Evolutionary conservation across 2,329 filamentous ascomycete species (phyloP), one percentile per base, ranked within the genome.

Genomic region (Bipolaris zeicola): DNA sequence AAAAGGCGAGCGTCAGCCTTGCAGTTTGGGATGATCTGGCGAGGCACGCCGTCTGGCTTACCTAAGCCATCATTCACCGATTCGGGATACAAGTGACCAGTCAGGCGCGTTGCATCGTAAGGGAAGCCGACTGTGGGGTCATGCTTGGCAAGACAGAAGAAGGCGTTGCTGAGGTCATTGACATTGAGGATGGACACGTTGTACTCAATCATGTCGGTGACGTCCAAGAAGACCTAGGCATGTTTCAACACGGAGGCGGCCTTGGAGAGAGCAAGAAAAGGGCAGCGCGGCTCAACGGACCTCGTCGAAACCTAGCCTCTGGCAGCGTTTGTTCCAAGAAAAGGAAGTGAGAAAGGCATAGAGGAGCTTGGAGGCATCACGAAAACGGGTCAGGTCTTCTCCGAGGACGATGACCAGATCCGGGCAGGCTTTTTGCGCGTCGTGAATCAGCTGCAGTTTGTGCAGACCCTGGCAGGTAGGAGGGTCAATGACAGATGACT

Each of bases 261-360:
- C 31, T 36, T 22, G 39, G 7, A 18, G 20, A 13, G 38, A 38
- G 16, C 34, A 28, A 10, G 33, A 43, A 13, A 13, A 50, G 48
- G 49, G 52, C 51, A 45, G 52, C 37, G 55, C 37, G 55, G 39
- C 52, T 46, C 46, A 48, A 57, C 64, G 6, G 55, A 96, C 88
- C 80, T 98, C 95, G 73, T 98, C 95, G 62, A 98, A 91, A 0
- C 95, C 94, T 26, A 98, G 79, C 20, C 89, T 85, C 77, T 98
- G 93, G 1, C 89, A 88, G 59, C 86, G 89, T 33, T 81, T 81
- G 60, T 87, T 91, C 92, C 92, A 97, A 0, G 90, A 88, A 69
- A 89, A 89, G 14, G 82, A 79, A 55, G 85, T 85, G 50, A 97
- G 79, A 64, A 93, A 89, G 31, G 82, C 79, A 76, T 91, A 96